A percentile compares a stretch with the other conserved stretches of the same genome.
Conservation (phyloP, 345 rosid species). For the Nephelium lappaceum region DNA sequence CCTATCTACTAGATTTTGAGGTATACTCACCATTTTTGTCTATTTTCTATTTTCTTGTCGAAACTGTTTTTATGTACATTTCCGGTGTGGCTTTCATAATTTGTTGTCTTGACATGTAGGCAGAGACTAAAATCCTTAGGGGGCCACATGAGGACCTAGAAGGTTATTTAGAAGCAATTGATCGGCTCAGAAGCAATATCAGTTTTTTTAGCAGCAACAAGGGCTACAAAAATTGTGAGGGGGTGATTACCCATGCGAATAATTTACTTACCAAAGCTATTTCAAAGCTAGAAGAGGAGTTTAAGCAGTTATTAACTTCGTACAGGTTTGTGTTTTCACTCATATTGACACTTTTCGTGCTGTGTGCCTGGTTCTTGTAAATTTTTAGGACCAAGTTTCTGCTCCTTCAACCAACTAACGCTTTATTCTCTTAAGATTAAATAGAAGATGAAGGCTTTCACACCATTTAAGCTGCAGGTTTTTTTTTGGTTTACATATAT, state of each 20-base stretch:
- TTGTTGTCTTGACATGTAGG: constrained; percentile 52
- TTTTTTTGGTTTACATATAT: background rate
- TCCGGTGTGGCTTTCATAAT: constrained; percentile 19
- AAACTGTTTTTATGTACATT: constrained; percentile 2
- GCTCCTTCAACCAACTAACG: background rate
- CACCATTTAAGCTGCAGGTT: background rate
- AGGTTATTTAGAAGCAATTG: constrained; percentile 86
- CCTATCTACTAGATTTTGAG: background rate
- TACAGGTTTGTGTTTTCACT: constrained; percentile 63
- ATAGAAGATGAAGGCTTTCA: constrained; percentile 6
- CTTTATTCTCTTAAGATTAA: constrained; percentile 1
- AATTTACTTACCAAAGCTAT: constrained; percentile 86
- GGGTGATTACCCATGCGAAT: constrained; percentile 67
- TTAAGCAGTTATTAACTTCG: constrained; percentile 71
- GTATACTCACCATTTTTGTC: background rate
- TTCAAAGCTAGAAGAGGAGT: constrained; percentile 94
- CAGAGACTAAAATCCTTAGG: constrained; percentile 87
- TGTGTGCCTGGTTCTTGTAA: background rate
- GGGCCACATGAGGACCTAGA: constrained; percentile 97
- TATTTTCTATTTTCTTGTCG: background rate
- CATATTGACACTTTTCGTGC: background rate
- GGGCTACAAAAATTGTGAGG: constrained; percentile 75
- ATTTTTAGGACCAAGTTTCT: background rate
- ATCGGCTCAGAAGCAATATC: constrained; percentile 77
- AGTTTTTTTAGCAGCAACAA: constrained; percentile 67